Evolutionary conservation across 2,329 filamentous ascomycete species (phyloP).

Genomic region (Colletotrichum tabaci): DNA sequence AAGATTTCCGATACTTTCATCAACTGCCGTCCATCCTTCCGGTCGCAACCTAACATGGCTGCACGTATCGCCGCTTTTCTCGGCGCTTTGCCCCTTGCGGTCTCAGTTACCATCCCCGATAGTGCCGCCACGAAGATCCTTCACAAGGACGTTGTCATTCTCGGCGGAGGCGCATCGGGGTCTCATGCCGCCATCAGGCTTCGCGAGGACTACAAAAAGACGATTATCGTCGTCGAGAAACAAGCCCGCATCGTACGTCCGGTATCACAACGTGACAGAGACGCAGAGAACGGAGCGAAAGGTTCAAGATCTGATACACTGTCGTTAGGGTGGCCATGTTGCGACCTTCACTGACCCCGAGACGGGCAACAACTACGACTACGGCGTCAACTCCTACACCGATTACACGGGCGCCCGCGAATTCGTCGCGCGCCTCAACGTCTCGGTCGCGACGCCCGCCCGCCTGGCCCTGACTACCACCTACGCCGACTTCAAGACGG

Average conservation of each 20-base stretch:
- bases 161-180: constrained; percentile 56
- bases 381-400: constrained; percentile 55
- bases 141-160: constrained; percentile 52
- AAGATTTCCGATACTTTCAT: no score
- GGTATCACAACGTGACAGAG: background rate
- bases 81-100: no score
- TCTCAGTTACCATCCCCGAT: no score
- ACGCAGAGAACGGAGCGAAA: constrained; percentile 22
- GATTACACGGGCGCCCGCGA: constrained; percentile 56
- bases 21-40: no score
- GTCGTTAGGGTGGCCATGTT: constrained; percentile 62
- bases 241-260: constrained; percentile 49
- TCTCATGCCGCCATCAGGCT: constrained; percentile 54
- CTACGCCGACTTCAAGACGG: constrained; percentile 56
- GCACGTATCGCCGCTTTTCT: no score
- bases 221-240: constrained; percentile 55
- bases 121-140: constrained; percentile 31
- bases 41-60: no score
- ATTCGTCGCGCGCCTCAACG: constrained; percentile 62
- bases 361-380: constrained; percentile 52
- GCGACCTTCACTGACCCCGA: constrained; percentile 62
- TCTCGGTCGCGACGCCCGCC: constrained; percentile 48
- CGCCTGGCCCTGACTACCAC: constrained; percentile 48
- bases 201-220: constrained; percentile 53
- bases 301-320: background rate